A percentile compares a stretch with the other conserved stretches of the same genome.
Evolutionary conservation across 352 stramenopile species (phyloP).

Genomic region (Plasmopara halstedii): DNA sequence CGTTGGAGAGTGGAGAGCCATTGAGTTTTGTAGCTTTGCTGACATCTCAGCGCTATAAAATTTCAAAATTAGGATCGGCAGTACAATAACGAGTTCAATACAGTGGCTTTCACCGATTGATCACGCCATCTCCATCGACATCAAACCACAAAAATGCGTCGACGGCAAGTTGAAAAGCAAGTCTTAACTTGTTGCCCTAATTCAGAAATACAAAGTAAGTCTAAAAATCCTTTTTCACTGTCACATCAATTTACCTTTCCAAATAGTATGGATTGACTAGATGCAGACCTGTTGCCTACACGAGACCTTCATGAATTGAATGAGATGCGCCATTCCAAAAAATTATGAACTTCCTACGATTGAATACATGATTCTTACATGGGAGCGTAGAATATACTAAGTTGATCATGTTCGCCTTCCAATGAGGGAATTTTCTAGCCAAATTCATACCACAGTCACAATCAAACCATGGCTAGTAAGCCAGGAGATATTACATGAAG

Average conservation of each 20-base stretch:
- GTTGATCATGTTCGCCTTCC: slow-evolving; percentile 36
- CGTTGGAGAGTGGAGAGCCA: slow-evolving; percentile 64
- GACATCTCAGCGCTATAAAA: slow-evolving; percentile 51
- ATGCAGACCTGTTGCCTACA: neutral
- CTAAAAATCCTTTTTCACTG: neutral
- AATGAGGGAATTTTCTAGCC: slow-evolving; percentile 71
- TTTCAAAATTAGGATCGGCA: neutral
- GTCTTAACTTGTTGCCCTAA: slow-evolving; percentile 72
- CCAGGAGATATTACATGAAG: slow-evolving; percentile 45
- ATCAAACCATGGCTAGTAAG: neutral
- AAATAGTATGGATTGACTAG: slow-evolving; percentile 47
- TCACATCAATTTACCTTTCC: slow-evolving; percentile 32
- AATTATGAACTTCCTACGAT: neutral
- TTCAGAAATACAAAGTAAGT: neutral
- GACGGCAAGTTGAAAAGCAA: slow-evolving; percentile 73
- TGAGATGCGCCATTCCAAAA: neutral
- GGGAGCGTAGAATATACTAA: slow-evolving; percentile 79
- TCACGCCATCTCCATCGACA: slow-evolving; percentile 59
- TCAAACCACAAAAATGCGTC: slow-evolving; percentile 86
- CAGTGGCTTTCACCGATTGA: slow-evolving; percentile 46
- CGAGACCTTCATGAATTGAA: too few species aligned
- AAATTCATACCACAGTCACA: neutral
- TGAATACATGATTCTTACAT: slow-evolving; percentile 25
- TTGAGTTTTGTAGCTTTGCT: slow-evolving; percentile 49
- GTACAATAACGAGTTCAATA: neutral